These are phyloP conservation scores for Mortierella sp. DNA, from an alignment of 371 early-diverging fungal species.

Conservation along the genomic window DNA sequence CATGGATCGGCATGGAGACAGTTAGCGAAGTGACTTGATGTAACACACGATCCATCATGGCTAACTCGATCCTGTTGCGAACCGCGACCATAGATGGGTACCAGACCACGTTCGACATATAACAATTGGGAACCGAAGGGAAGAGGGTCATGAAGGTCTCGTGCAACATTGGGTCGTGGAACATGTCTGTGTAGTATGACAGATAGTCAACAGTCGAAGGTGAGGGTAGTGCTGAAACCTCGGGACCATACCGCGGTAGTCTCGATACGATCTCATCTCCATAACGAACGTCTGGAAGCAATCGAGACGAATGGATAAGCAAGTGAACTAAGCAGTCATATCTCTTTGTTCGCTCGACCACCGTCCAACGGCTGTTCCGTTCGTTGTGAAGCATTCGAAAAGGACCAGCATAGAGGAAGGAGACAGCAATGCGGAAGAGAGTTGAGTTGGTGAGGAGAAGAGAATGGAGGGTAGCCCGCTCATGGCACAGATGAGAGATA, in stretches of 20 bases:
- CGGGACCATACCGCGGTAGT: conserved; percentile 48
- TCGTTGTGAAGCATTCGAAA: conserved; percentile 47
- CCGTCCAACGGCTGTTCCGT: conserved; percentile 33
- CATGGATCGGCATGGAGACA: conserved; percentile 39
- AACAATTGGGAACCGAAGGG: conserved; percentile 51
- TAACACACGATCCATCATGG: conserved; percentile 40
- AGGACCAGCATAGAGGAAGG: conserved; percentile 46
- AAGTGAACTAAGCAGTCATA: conserved; percentile 44
- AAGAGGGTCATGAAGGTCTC: conserved; percentile 54
- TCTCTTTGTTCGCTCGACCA: conserved; percentile 29
- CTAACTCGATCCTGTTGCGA: conserved; percentile 47
- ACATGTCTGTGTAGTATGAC: conserved; percentile 49
- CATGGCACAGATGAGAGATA: conserved; percentile 30
- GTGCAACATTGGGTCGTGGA: conserved; percentile 54
- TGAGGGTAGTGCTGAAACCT: conserved; percentile 27
- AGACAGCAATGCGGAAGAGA: conserved; percentile 47
- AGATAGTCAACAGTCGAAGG: conserved; percentile 53
- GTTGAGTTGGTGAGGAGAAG: conserved; percentile 32
- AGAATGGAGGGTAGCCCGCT: conserved; percentile 38
- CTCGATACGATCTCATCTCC: background rate
- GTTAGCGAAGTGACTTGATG: conserved; percentile 38
- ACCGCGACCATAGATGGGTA: conserved; percentile 45
- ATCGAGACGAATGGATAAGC: conserved; percentile 39
- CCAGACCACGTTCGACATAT: conserved; percentile 44
- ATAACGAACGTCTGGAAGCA: conserved; percentile 13